These are phyloP conservation scores for Yarrowia sp. DNA, from an alignment of 805 yeast genomes.

Conservation along the genomic window DNA sequence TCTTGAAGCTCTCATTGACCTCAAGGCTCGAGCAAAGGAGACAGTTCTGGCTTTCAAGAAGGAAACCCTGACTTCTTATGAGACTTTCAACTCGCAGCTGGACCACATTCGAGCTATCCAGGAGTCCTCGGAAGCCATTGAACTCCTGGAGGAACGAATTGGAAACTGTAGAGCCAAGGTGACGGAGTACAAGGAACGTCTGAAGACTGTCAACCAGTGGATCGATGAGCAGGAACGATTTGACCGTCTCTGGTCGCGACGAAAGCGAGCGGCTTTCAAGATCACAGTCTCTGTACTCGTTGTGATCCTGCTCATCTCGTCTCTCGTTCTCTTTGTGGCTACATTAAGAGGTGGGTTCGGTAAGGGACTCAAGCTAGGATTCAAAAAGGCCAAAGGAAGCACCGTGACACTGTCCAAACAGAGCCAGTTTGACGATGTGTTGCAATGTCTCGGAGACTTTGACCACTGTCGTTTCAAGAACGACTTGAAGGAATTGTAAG, in stretches of 20 bases:
- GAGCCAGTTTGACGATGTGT: constrained; percentile 43
- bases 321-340: constrained; percentile 20
- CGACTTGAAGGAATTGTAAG: constrained; percentile 27
- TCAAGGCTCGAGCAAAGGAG: constrained; percentile 43
- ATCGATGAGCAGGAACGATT: constrained; percentile 44
- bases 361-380: constrained; percentile 3
- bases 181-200: constrained; percentile 44
- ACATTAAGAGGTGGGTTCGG: constrained; percentile 6
- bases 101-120: constrained; percentile 44
- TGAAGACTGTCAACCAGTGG: constrained; percentile 43
- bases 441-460: constrained; percentile 42
- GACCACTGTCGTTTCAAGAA: constrained; percentile 39
- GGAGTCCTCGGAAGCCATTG: constrained; percentile 43
- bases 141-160: constrained; percentile 45
- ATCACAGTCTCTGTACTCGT: constrained; percentile 39
- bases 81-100: constrained; percentile 44
- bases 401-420: constrained; percentile 9
- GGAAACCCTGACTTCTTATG: constrained; percentile 42
- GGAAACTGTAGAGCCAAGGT: constrained; percentile 43
- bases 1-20: constrained; percentile 44
- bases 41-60: constrained; percentile 43
- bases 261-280: constrained; percentile 41
- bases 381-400: background rate
- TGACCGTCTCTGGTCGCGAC: constrained; percentile 41
- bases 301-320: constrained; percentile 38